These are phyloP conservation scores for Eimeria necatrix DNA, from an alignment of 169 alveolate species.

Conservation along the genomic window DNA sequence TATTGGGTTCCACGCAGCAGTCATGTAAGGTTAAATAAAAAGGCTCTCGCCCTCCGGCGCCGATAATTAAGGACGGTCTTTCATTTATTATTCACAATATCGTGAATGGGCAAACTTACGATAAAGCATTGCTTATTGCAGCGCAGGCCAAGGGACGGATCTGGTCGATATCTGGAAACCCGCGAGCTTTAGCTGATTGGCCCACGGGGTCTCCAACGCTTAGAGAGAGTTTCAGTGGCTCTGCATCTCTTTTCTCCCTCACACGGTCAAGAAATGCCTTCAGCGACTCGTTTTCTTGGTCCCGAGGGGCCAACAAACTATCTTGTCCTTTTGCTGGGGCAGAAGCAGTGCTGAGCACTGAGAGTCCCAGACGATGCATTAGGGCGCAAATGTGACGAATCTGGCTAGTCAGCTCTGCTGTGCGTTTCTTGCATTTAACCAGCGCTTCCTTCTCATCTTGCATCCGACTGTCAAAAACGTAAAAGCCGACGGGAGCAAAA, in stretches of 20 bases:
- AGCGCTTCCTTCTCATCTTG: conserved; percentile 75
- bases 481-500: neutral
- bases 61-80: too few species aligned
- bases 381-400: conserved; percentile 68
- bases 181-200: conserved; percentile 54
- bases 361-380: conserved; percentile 73
- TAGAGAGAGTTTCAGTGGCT: conserved; percentile 50
- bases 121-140: conserved; percentile 58
- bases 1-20: too few species aligned
- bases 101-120: conserved; percentile 48
- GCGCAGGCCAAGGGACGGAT: conserved; percentile 78
- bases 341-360: conserved; percentile 74
- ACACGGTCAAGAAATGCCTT: conserved; percentile 62
- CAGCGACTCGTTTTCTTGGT: conserved; percentile 61
- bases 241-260: conserved; percentile 38
- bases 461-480: conserved; percentile 56
- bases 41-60: too few species aligned
- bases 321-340: conserved; percentile 51
- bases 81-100: too few species aligned
- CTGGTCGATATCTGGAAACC: conserved; percentile 77
- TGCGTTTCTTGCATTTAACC: conserved; percentile 65
- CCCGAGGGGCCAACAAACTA: conserved; percentile 7
- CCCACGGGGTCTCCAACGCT: conserved; percentile 75
- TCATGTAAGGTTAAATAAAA: too few species aligned
- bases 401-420: conserved; percentile 60